Evolutionary conservation across 805 yeast species (phyloP).

Genomic region (Millerozyma acaciae): DNA sequence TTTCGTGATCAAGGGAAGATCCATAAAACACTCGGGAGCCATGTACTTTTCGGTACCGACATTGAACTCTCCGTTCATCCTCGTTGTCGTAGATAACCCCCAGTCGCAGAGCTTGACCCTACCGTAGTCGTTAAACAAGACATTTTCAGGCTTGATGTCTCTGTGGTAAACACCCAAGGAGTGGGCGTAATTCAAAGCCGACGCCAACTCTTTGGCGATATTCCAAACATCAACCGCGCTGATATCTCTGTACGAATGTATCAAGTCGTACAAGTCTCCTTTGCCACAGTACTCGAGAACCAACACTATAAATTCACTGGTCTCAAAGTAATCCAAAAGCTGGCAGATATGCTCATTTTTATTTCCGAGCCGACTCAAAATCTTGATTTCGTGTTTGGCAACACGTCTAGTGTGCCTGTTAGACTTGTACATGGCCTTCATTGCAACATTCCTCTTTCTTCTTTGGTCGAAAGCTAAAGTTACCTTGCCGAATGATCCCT

Average conservation of each 20-base stretch:
- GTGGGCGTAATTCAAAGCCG: slow-evolving; percentile 55
- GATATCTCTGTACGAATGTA: slow-evolving; percentile 20
- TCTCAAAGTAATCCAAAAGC: slow-evolving; percentile 53
- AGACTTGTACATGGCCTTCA: slow-evolving; percentile 50
- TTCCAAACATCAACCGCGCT: slow-evolving; percentile 27
- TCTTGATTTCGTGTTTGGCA: slow-evolving; percentile 53
- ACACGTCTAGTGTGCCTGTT: slow-evolving; percentile 39
- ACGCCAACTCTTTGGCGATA: slow-evolving; percentile 47
- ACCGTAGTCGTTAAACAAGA: slow-evolving; percentile 49
- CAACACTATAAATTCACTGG: slow-evolving; percentile 43
- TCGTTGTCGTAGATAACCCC: slow-evolving; percentile 57
- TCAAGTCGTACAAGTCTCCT: slow-evolving; percentile 66
- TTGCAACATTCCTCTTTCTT: slow-evolving; percentile 40
- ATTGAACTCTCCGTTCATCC: slow-evolving; percentile 28
- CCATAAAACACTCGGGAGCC: slow-evolving; percentile 47
- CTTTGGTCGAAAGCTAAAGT: slow-evolving; percentile 45
- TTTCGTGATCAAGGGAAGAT: slow-evolving; percentile 8
- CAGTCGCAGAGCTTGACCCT: slow-evolving; percentile 66
- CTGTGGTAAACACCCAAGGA: slow-evolving; percentile 59
- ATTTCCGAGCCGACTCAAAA: slow-evolving; percentile 35
- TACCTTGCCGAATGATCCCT: slow-evolving; percentile 62
- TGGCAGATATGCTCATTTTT: slow-evolving; percentile 54
- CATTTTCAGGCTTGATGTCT: slow-evolving; percentile 72
- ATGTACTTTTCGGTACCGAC: slow-evolving; percentile 60
- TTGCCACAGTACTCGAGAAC: slow-evolving; percentile 64